Percentiles rank a stretch among this genome's conserved stretches.
Evolutionary conservation across 1,284 basidiomycete species (phyloP).

Genomic region (Hemileia vastatrix): DNA sequence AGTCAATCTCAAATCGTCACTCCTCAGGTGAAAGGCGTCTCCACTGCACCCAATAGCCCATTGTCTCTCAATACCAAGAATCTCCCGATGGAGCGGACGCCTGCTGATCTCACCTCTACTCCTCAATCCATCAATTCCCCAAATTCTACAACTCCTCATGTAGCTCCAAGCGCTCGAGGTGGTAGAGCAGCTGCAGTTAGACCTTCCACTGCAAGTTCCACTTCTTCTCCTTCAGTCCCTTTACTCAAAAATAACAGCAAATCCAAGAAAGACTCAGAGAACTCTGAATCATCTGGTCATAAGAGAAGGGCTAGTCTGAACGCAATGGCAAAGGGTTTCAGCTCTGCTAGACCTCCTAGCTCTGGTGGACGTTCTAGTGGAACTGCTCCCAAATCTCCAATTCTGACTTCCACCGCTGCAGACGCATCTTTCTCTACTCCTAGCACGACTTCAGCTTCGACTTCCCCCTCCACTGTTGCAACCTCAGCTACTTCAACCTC

Average conservation of each 20-base stretch:
- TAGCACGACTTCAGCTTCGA: background rate
- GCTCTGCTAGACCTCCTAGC: background rate
- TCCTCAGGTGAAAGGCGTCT: background rate
- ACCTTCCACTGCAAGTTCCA: background rate
- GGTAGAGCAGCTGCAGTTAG: background rate
- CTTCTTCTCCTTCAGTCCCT: background rate
- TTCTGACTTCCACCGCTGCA: background rate
- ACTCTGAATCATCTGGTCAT: background rate
- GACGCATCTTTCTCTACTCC: background rate
- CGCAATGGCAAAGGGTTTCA: background rate
- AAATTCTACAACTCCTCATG: too few relatives aligned
- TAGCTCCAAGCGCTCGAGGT: background rate
- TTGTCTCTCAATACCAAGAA: background rate
- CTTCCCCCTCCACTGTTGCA: background rate
- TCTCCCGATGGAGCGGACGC: background rate
- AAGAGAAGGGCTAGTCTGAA: constrained; percentile 3
- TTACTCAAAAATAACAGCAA: background rate
- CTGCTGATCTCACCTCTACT: background rate
- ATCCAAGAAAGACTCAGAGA: background rate
- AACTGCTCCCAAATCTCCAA: background rate
- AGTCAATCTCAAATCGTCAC: background rate
- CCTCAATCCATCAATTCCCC: too few relatives aligned
- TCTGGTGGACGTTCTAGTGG: background rate
- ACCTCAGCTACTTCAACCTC: background rate
- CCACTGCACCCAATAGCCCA: too few relatives aligned